These are phyloP conservation scores for Monosporascus sp. DNA, from an alignment of 2,329 filamentous ascomycete genomes.

Conservation along the genomic window DNA sequence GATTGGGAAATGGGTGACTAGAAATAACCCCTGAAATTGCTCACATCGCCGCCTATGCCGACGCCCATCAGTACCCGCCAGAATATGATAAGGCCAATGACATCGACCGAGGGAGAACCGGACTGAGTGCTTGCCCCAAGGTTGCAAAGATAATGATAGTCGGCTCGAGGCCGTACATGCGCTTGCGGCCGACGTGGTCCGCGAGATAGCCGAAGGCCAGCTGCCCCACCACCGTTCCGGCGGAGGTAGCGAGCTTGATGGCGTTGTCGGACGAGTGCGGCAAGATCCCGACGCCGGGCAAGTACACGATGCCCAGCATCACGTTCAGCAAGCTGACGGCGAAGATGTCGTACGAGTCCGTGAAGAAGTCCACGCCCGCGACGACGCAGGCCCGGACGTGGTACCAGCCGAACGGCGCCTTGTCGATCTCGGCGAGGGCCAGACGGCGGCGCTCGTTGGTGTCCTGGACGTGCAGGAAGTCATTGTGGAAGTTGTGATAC, in stretches of 20 bases:
- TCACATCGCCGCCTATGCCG: constrained; percentile 63
- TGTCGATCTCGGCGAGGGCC: constrained; percentile 76
- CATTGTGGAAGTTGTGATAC: constrained; percentile 74
- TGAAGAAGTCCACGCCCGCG: constrained; percentile 84
- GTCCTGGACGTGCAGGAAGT: constrained; percentile 60
- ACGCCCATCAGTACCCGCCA: constrained; percentile 75
- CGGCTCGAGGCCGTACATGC: constrained; percentile 67
- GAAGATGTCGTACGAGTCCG: constrained; percentile 81
- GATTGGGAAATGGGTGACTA: no score
- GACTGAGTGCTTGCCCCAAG: constrained; percentile 64
- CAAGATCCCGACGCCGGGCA: constrained; percentile 52
- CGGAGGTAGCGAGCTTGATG: constrained; percentile 80
- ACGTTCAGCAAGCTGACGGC: constrained; percentile 66
- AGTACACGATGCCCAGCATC: constrained; percentile 79
- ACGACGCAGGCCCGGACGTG: constrained; percentile 70
- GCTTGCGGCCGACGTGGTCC: constrained; percentile 71
- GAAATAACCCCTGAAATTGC: no score
- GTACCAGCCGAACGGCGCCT: constrained; percentile 79
- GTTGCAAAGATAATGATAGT: constrained; percentile 78
- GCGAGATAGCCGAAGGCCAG: constrained; percentile 74
- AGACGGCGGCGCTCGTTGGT: constrained; percentile 74
- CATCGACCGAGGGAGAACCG: constrained; percentile 56
- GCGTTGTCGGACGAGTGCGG: constrained; percentile 67
- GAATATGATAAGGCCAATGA: constrained; percentile 67
- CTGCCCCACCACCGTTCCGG: constrained; percentile 79